Evolutionary conservation across 1,139 yeast genomes (phyloP), one percentile per base, ranked within the genome.

Genomic region (Starmera stellimalicola): DNA sequence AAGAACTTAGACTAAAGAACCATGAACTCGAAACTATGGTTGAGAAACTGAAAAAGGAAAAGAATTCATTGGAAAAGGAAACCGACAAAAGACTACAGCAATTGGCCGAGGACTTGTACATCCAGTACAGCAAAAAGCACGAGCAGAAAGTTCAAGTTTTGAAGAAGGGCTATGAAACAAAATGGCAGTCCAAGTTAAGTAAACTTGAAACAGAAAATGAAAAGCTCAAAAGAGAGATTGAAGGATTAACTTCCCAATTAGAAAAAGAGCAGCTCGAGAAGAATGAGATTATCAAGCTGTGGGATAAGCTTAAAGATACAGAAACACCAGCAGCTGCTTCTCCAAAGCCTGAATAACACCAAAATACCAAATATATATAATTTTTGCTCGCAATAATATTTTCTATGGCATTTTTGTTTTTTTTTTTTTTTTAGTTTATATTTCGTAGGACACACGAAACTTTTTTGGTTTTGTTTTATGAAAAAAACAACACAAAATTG

Each of bases 61-160:
- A 42, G 26, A 18, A 20, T 1, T 12, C 27, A 9, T 53, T 62
- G 22, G 71, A 68, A 30, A 57, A 57, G 30, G 69, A 66, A n/a
- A 59, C 71, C 3, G 73, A 67, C 38, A 59, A 64, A 32, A 65
- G 71, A 41, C 56, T 77, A 22, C 73, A 73, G 39, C 66, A 68
- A 42, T 58, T 79, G 27, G 78, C 85, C 0, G 77, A 75, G 39
- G 82, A 76, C 43, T 59, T 80, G 11, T 80, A 79, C 47, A 62
- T 68, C 17, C 84, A 77, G 47, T 80, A 80, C 50, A 68, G 81
- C 3, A 70, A 75, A 33, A 80, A 80, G 48, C 91, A 81, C 48
- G 80, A 73, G 44, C 68, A 69, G 38, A 79, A 79, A 46, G 77
- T 77, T 6, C 62, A 62, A 18, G 65, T 70, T 22, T 53, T 75